A percentile compares a stretch with the other conserved stretches of the same genome.
Evolutionary conservation across 805 yeast species (phyloP).

Genomic region (Yamadazyma akitaensis): DNA sequence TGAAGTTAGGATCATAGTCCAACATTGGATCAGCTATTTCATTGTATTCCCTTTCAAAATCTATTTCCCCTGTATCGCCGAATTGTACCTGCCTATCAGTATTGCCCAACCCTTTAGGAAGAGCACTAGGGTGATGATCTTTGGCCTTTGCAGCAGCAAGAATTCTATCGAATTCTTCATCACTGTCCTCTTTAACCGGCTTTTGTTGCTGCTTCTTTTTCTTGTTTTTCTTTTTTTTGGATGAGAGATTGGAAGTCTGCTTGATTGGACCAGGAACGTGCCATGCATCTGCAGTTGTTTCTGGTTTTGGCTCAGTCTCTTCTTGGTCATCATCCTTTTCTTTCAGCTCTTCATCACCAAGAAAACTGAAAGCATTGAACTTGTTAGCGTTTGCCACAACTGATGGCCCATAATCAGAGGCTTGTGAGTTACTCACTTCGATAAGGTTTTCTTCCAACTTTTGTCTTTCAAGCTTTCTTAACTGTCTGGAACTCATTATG

Average conservation of each 20-base stretch:
- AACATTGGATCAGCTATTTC: conserved; percentile 23
- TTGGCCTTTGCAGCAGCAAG: conserved; percentile 39
- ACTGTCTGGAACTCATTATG: conserved; percentile 50
- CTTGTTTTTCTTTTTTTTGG: conserved; percentile 22
- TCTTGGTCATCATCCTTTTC: conserved; percentile 11
- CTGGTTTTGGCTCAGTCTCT: conserved; percentile 11
- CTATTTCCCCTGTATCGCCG: conserved; percentile 9
- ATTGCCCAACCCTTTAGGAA: background rate
- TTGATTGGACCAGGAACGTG: background rate
- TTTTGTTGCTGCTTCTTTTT: conserved; percentile 13
- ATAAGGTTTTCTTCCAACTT: conserved; percentile 14
- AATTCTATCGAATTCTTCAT: conserved; percentile 57
- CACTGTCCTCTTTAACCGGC: conserved; percentile 32
- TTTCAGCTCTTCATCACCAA: conserved; percentile 16
- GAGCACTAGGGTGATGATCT: conserved; percentile 14
- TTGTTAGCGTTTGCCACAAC: conserved; percentile 1
- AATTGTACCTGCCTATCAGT: background rate
- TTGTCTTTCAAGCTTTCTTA: conserved; percentile 41
- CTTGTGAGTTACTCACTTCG: background rate
- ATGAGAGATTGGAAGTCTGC: background rate
- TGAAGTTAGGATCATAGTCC: conserved; percentile 43
- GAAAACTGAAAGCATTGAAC: conserved; percentile 15
- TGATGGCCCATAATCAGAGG: background rate
- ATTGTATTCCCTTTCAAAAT: conserved; percentile 25
- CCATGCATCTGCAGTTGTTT: background rate